phyloP scores from a whole-genome alignment of 2,329 filamentous ascomycete species.

The Fusarium begoniae region DNA sequence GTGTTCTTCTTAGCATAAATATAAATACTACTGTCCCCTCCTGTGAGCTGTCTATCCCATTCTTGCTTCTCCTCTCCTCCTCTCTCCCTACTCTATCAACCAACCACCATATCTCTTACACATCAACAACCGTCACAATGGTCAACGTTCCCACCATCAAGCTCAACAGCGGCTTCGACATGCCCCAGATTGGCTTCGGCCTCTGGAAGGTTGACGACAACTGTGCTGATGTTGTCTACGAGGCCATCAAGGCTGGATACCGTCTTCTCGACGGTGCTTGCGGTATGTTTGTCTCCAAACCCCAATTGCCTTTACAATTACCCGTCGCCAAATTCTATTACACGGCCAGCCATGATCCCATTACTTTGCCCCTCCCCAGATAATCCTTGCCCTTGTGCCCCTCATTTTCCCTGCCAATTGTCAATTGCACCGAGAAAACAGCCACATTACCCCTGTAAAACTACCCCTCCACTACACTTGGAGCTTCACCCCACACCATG shows the following conservation, averaged over 20 bases:
- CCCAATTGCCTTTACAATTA: neutral
- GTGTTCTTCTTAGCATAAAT: slow-evolving; percentile 32
- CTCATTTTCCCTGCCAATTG: slow-evolving; percentile 34
- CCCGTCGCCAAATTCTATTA: slow-evolving; percentile 3
- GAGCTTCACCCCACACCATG: slow-evolving; percentile 18
- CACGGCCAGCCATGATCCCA: slow-evolving; percentile 8
- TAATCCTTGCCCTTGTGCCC: slow-evolving; percentile 13
- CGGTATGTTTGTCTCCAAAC: slow-evolving; percentile 54
- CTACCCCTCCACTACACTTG: slow-evolving; percentile 30
- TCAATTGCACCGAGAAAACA: slow-evolving; percentile 41
- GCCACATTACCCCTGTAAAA: slow-evolving; percentile 38
- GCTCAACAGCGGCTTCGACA: slow-evolving; percentile 72
- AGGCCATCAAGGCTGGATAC: slow-evolving; percentile 73
- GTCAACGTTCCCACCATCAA: slow-evolving; percentile 59
- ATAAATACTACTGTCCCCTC: slow-evolving; percentile 35
- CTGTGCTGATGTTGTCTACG: slow-evolving; percentile 80
- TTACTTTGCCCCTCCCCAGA: slow-evolving; percentile 25
- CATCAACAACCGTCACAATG: slow-evolving; percentile 42
- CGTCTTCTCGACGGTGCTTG: slow-evolving; percentile 68
- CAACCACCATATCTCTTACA: neutral
- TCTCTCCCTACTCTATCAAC: neutral
- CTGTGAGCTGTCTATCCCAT: neutral
- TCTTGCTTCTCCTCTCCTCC: slow-evolving; percentile 7
- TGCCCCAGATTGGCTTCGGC: slow-evolving; percentile 80
- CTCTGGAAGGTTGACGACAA: slow-evolving; percentile 86